Percentiles rank a stretch among this genome's conserved stretches.
Evolutionary conservation across 1,139 yeast genomes (phyloP).

Genomic region (Suhomyces chickasaworum): DNA sequence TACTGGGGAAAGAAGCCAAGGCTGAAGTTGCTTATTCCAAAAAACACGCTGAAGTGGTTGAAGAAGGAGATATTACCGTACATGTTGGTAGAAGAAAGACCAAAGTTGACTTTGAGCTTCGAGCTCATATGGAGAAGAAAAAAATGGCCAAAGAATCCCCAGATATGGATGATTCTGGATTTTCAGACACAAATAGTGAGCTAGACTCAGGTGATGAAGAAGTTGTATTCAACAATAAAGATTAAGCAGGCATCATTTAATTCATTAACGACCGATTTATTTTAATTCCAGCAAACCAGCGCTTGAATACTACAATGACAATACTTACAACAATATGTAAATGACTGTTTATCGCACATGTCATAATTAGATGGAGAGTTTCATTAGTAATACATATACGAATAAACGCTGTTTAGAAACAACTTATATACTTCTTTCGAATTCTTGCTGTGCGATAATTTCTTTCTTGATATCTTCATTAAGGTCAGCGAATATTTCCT

Average conservation of each 20-base stretch:
- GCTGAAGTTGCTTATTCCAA: constrained; percentile 53
- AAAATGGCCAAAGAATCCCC: constrained; percentile 24
- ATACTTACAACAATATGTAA: constrained; percentile 4
- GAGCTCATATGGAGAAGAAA: constrained; percentile 51
- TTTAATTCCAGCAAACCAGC: background rate
- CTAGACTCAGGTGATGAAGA: constrained; percentile 33
- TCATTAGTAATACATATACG: constrained; percentile 12
- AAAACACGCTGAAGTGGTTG: constrained; percentile 48
- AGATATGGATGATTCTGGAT: constrained; percentile 21
- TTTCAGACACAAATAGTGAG: constrained; percentile 19
- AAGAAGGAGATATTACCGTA: constrained; percentile 48
- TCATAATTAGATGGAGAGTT: constrained; percentile 6
- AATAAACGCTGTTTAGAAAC: constrained; percentile 2
- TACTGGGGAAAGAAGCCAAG: constrained; percentile 66
- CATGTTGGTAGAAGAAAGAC: constrained; percentile 53
- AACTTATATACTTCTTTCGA: constrained; percentile 38
- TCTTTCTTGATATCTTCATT: constrained; percentile 62
- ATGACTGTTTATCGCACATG: background rate
- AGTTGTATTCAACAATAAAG: constrained; percentile 17
- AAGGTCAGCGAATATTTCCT: constrained; percentile 56
- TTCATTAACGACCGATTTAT: constrained; percentile 1
- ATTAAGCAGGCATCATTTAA: background rate
- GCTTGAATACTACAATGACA: background rate
- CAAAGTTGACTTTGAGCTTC: constrained; percentile 49
- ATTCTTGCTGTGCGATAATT: constrained; percentile 62